Evolutionary conservation across 1,139 yeast species (phyloP), one percentile per base, ranked within the genome.

Genomic region (Pichia sp.): DNA sequence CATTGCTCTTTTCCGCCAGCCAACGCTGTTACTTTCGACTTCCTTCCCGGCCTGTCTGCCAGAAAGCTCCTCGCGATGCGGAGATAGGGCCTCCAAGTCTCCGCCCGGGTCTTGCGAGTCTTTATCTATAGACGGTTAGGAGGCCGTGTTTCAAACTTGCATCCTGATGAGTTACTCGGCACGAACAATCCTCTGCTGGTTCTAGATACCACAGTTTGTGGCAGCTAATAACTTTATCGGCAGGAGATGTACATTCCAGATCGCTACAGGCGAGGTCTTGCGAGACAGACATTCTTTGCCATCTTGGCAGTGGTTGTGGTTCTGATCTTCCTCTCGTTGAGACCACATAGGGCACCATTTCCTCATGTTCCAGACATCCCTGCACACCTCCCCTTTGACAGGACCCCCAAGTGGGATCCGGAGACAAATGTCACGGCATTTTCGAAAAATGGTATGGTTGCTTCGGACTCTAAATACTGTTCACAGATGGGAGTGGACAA

Each of bases 381-480:
- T 1, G 68, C 69, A 2, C 69, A 66, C 54, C 50, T 65, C 26
- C 68, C 69, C 3, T 59, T 57, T 26, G 40, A 59, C 23, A 64
- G 59, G n/a, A 63, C 63, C 3, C 65, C 81, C 0, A 65, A 75
- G 1, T 65, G 76, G 64, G 58, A 65, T 10, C 82, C 82, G 1
- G 68, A 70, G 29, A 49, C 58, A 0, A 64, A 69, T 26, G 64
- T 70, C 36, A 66, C 74, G n/a, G 70, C 73, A 19, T 62, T 60
- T 1, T 81, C 79, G 3, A 49, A 48, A 4, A 66, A 75, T 26
- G 92, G 86, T 13, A 93, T 92, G 66, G 90, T 90, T 7, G 82
- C 92, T 8, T 78, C 87, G 51, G 97, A 90, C 67, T 81, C 86
- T 0, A 85, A 84, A 13, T 57, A 75, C 6, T 90, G 97, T 67